Conservation (phyloP, 2,329 filamentous ascomycete genomes). For the Amesomyces nigricolor region DNA sequence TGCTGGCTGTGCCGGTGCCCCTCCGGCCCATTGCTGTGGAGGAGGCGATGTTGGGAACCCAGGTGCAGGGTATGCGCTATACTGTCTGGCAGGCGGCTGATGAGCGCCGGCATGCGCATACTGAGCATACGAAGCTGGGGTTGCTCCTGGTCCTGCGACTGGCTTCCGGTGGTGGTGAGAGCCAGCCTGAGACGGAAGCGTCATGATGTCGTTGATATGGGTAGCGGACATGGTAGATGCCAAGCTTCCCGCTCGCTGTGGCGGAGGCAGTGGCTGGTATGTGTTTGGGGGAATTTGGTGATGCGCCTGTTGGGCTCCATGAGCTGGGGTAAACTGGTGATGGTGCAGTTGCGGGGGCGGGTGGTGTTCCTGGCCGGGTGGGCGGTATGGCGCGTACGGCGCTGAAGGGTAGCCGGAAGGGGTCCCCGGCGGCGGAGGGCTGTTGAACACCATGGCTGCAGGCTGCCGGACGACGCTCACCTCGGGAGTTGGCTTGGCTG, state of each 20-base stretch:
- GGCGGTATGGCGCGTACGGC: neutral
- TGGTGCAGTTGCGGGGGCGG: neutral
- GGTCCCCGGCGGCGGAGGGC: neutral
- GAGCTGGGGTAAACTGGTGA: neutral
- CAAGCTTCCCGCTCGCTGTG: neutral
- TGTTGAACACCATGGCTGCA: neutral
- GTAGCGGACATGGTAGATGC: conserved; percentile 1
- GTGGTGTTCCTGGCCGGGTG: neutral
- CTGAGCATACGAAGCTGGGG: neutral
- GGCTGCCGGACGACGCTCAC: neutral
- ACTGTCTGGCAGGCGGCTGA: neutral
- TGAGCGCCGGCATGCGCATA: neutral
- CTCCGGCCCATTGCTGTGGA: neutral
- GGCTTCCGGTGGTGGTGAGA: conserved; percentile 7
- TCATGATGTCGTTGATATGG: neutral
- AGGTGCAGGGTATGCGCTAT: neutral
- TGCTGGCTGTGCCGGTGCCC: neutral
- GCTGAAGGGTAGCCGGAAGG: neutral
- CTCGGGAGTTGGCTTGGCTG: neutral
- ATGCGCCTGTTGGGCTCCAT: neutral
- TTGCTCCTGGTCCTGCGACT: neutral
- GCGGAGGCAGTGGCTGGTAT: conserved; percentile 1
- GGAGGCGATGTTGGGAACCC: neutral
- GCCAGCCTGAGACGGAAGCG: neutral
- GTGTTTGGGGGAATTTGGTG: neutral